Base-by-base conservation (phyloP, 2,329 filamentous ascomycete genomes). In the Diplodia corticola region DNA sequence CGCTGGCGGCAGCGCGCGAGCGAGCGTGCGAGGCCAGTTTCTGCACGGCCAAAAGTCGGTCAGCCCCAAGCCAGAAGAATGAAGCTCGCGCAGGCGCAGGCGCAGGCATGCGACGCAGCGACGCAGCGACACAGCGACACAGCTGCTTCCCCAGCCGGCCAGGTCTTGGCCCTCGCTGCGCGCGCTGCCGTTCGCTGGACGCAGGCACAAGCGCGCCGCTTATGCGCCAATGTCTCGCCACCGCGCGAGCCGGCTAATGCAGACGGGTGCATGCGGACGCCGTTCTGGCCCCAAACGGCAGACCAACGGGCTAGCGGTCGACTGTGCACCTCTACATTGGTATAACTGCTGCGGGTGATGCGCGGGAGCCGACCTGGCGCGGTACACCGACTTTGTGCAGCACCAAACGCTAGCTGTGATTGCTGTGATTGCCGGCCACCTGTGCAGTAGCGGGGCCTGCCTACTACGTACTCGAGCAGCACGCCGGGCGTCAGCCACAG, bases 241-340 rank as follows among this genome's bases (percentile, higher is more conserved):
- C 60, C 60, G 60, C 49, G 57, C 48, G 60, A 63, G 60, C 60
- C 20, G 44, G 53, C 63, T 65, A 65, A 65, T 51, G 63, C 60
- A 63, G 44, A 12, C 22, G 30, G n/a, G 48, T 46, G 51, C 57
- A 49, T 35, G 57, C 57, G 40, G 57, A 35, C 57, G 57, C 63
- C 44, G 40, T 46, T 64, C 63, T 64, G 63, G 63, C 50, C 63
- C 37, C 48, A 46, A 33, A 9, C 17, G 55, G 53, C 24, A 65
- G 53, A 20, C 40, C 50, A 26, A 5, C 48, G 37, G 57, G 50
- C 35, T 17, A 30, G 63, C 63, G 63, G 63, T 57, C 63, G 57
- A 48, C 33, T 15, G 13, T 33, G 40, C 44, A 35, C 26, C 5
- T 17, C n/a, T 28, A 30, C 35, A 49, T 61, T 61, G 57, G n/a